A percentile compares a stretch with the other conserved stretches of the same genome.
Conservation (phyloP, 1,139 yeast genomes). For the Geotrichum histeridarum region DNA sequence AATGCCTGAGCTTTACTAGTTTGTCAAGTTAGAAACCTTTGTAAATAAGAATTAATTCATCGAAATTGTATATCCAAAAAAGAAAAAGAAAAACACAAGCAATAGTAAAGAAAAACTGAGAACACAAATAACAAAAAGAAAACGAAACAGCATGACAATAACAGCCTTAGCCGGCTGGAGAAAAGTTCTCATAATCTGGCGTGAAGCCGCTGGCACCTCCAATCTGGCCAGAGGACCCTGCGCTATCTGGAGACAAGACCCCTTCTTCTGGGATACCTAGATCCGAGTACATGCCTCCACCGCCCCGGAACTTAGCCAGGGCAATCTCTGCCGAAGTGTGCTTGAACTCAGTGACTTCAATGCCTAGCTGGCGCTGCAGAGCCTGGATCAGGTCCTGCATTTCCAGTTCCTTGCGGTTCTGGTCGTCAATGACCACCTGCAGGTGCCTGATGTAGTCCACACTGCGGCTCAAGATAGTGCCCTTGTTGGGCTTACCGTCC, state of each 20-base stretch:
- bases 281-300: constrained; percentile 2
- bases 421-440: constrained; percentile 54
- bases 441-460: constrained; percentile 76
- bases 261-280: constrained; percentile 28
- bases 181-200: constrained; percentile 14
- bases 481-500: constrained; percentile 90
- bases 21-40: background rate
- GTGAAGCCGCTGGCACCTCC: constrained; percentile 12
- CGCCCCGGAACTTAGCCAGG: constrained; percentile 50
- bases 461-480: constrained; percentile 77
- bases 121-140: background rate
- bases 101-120: background rate
- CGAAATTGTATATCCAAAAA: background rate
- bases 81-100: constrained; percentile 4
- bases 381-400: constrained; percentile 56
- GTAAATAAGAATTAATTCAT: no score
- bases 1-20: constrained; percentile 64
- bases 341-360: constrained; percentile 47
- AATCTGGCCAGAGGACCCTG: constrained; percentile 11
- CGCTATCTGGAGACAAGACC: constrained; percentile 15
- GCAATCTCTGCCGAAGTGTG: constrained; percentile 80
- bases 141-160: background rate
- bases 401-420: constrained; percentile 72
- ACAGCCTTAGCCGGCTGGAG: background rate
- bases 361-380: constrained; percentile 44